phyloP scores from a whole-genome alignment of 2,329 filamentous ascomycete species.

The Fusarium coffeatum region DNA sequence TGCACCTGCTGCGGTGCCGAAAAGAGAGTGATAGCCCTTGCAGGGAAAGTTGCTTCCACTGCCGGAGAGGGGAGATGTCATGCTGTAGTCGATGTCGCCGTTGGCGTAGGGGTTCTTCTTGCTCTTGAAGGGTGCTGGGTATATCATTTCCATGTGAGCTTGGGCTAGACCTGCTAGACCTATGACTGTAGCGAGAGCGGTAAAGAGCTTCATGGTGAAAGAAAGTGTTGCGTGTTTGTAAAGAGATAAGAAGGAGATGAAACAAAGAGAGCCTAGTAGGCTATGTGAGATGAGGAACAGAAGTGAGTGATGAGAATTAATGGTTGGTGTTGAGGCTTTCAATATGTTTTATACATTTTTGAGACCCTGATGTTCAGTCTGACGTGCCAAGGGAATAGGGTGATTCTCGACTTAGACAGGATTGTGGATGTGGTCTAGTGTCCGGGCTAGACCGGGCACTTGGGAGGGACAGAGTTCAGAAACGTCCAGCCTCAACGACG shows the following conservation, averaged over 20 bases:
- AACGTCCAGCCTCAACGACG: conserved; percentile 5
- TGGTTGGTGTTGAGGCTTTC: neutral
- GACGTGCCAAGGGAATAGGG: conserved; percentile 13
- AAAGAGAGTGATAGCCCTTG: conserved; percentile 69
- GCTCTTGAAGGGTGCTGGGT: conserved; percentile 63
- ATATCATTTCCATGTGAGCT: conserved; percentile 67
- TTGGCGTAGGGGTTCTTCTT: conserved; percentile 61
- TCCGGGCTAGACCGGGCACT: conserved; percentile 16
- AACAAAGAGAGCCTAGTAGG: conserved; percentile 6
- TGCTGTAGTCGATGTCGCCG: conserved; percentile 73
- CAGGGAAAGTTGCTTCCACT: conserved; percentile 78
- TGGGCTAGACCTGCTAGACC: conserved; percentile 56
- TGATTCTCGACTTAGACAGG: conserved; percentile 27
- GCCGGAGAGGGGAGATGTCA: conserved; percentile 72
- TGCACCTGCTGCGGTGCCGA: conserved; percentile 61
- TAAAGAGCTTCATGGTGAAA: conserved; percentile 26
- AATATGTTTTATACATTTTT: conserved; percentile 29
- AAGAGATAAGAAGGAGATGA: neutral
- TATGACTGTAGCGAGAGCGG: conserved; percentile 52
- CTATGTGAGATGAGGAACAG: neutral
- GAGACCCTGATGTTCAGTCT: neutral
- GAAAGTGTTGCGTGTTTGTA: neutral
- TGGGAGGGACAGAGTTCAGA: conserved; percentile 4
- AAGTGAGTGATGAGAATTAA: conserved; percentile 7
- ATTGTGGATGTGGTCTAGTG: conserved; percentile 33